Percentiles rank a stretch among this genome's conserved stretches.
phyloP scores from a whole-genome alignment of 176 grass and related monocot species.

The Triticum aestivum region DNA sequence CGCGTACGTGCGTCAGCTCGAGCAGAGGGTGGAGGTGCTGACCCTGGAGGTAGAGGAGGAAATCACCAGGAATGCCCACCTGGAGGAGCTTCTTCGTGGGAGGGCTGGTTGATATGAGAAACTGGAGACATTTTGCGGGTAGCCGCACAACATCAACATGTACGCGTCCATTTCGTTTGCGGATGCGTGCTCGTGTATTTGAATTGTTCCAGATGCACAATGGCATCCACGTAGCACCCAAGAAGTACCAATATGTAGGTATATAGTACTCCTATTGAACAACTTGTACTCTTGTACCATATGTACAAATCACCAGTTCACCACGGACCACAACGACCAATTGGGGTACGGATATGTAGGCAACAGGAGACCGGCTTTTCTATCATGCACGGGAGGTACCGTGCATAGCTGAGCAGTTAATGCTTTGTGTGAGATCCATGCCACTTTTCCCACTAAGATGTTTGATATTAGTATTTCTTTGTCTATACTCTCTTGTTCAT shows the following conservation, averaged over 20 bases:
- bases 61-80: conserved; percentile 45
- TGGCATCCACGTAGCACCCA: neutral
- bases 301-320: too few relatives aligned
- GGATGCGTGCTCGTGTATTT: neutral
- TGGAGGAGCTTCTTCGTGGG: conserved; percentile 47
- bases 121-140: neutral
- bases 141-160: neutral
- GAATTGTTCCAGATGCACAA: neutral
- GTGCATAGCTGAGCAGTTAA: too few relatives aligned
- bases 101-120: neutral
- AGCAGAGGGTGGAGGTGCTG: conserved; percentile 54
- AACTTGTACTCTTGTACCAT: too few relatives aligned
- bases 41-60: conserved; percentile 53
- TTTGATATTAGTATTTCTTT: too few relatives aligned
- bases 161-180: neutral
- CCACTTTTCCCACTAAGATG: too few relatives aligned
- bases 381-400: too few relatives aligned
- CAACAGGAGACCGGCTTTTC: too few relatives aligned
- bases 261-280: too few relatives aligned
- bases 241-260: neutral
- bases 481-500: too few relatives aligned
- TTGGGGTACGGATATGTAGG: too few relatives aligned
- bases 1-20: conserved; percentile 50
- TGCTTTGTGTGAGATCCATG: too few relatives aligned
- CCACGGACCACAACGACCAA: too few relatives aligned